Conservation (phyloP, 768 basidiomycete species). For the Cubamyces lactineus region DNA sequence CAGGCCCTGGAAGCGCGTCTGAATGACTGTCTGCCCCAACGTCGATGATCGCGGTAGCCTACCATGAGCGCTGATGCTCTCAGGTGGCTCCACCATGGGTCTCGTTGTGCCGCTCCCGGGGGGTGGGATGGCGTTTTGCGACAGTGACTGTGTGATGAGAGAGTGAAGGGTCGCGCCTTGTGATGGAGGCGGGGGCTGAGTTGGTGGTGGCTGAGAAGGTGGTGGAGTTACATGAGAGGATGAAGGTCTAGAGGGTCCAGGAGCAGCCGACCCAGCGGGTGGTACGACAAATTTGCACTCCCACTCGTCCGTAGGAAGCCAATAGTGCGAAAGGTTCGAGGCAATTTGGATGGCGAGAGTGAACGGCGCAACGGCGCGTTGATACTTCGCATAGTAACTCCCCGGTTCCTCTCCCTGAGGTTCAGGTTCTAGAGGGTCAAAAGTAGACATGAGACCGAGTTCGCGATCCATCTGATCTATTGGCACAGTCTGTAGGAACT, state of each 20-base stretch:
- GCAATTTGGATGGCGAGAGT: slow-evolving; percentile 76
- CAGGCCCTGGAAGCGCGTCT: slow-evolving; percentile 73
- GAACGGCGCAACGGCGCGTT: slow-evolving; percentile 61
- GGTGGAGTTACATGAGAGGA: slow-evolving; percentile 4
- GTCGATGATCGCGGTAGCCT: slow-evolving; percentile 25
- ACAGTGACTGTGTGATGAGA: slow-evolving; percentile 15
- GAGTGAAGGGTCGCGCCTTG: slow-evolving; percentile 6
- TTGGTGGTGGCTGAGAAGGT: slow-evolving; percentile 23
- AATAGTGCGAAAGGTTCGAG: slow-evolving; percentile 60
- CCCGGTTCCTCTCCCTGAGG: neutral
- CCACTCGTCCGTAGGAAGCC: slow-evolving; percentile 78
- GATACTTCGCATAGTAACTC: slow-evolving; percentile 40
- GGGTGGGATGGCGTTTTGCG: slow-evolving; percentile 1
- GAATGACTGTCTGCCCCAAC: slow-evolving; percentile 41
- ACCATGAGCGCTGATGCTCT: slow-evolving; percentile 31
- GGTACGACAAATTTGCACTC: slow-evolving; percentile 55
- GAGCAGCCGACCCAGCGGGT: slow-evolving; percentile 5
- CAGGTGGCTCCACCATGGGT: slow-evolving; percentile 29
- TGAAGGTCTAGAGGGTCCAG: neutral
- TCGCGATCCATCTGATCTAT: slow-evolving; percentile 27
- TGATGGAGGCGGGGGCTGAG: slow-evolving; percentile 16
- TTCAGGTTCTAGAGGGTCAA: slow-evolving; percentile 50
- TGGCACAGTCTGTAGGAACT: slow-evolving; percentile 18
- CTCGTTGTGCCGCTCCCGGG: slow-evolving; percentile 22
- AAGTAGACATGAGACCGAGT: slow-evolving; percentile 42